Base-by-base conservation (phyloP, 768 basidiomycete genomes). In the Suillus decipiens region DNA sequence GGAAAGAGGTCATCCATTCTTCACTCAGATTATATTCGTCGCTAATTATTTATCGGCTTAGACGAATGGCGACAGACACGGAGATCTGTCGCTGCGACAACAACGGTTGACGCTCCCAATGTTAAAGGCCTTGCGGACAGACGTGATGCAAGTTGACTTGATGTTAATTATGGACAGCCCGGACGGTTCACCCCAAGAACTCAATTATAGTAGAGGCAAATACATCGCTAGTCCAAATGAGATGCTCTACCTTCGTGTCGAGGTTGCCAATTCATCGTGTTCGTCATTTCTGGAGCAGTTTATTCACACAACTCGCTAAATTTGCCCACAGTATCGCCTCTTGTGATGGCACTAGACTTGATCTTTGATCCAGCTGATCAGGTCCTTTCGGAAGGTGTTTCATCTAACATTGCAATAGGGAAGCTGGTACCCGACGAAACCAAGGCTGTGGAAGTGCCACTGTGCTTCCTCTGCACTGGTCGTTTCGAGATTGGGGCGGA, bases 91-190 rank as follows among this genome's bases (percentile, higher is more conserved):
- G 9, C 78, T 99, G 37, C 82, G 96, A 61, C 82, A 85, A 51
- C 92, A 96, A 65, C 79, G 88, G 17, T 82, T 99, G 77, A 88
- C 92, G 4, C 70, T 85, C 55, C 85, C 84, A 0, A 95, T 97
- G 90, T 78, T 97, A 17, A 87, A 93, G 59, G 83, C 85, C 28
- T 75, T 97, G 45, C 88, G 88, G 33, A 84, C 84, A 41, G 89
- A 95, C 68, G 80, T 83, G 8, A 84, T 88, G 12, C 80, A 79
- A 7, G 78, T 96, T 33, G 74, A 81, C 5, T 70, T 96, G 65
- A 80, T 80, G 0, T 73, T 94, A 45, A 69, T 73, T 6, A 69
- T 66, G 33, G 77, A 79, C 61, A 71, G 71, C 14, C 50, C 59
- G 19, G 67, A 71, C 39, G 24, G 41, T 55, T 56, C 61, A 41